These are phyloP conservation scores for Nephelium lappaceum DNA, from an alignment of 345 rosid species.

Conservation along the genomic window DNA sequence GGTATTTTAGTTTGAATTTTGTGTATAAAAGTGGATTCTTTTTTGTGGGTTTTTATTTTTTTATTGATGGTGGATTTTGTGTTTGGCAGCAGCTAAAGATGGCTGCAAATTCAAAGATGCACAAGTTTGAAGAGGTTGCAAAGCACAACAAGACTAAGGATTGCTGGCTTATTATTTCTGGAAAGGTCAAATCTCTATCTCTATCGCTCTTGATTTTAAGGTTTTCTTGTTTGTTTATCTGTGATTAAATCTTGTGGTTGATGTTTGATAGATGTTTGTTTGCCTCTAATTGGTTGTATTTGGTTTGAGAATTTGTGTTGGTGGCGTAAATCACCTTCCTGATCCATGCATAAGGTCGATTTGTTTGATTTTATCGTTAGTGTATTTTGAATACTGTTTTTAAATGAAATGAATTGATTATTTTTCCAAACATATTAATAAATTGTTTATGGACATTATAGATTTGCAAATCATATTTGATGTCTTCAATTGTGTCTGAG, in stretches of 20 bases:
- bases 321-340: background rate
- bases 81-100: constrained; percentile 41
- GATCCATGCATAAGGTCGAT: background rate
- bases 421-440: background rate
- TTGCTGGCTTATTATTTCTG: constrained; percentile 90
- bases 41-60: constrained; percentile 29
- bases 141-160: constrained; percentile 81
- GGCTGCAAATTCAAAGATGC: constrained; percentile 69
- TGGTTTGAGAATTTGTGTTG: background rate
- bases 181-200: constrained; percentile 70
- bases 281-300: background rate
- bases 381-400: background rate
- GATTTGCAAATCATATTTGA: background rate
- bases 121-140: constrained; percentile 69
- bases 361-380: background rate
- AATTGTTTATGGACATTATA: background rate
- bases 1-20: background rate
- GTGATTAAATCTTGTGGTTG: background rate
- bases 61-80: constrained; percentile 16
- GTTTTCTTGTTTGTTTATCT: background rate
- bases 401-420: background rate
- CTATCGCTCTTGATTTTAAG: background rate
- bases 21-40: background rate
- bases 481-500: background rate
- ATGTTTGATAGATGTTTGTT: background rate